Base-by-base conservation (phyloP, 2,329 filamentous ascomycete genomes). In the Aspergillus sojae region DNA sequence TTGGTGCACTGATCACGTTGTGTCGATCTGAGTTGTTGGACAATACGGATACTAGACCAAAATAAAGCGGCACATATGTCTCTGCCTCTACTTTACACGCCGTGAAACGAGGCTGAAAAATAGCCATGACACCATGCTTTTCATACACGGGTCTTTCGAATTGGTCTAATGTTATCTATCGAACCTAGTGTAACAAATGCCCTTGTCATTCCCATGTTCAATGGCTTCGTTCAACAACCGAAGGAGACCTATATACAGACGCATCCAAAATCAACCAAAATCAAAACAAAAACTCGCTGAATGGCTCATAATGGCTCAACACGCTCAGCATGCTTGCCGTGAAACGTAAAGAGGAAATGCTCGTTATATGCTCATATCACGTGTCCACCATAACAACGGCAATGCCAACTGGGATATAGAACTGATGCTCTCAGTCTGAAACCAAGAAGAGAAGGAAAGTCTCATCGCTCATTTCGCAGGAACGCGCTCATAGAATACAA, bases 401-500 rank as follows among this genome's bases (percentile, higher is more conserved):
- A 54, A 60, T 50, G 52, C 19, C 26, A 28, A 39, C 26, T 30
- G 39, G 46, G 48, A 43, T n/a, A 52, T 36, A 56, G 28, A 58
- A 41, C 61, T 60, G 43, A 54, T 23, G 52, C 65, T 26, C 9
- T 58, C 34, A 10, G 32, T 32, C 9, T 3, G 52, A 59, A n/a
- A 65, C 45, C 53, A 48, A 41, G 34, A 61, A 59, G 41, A 28
- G 23, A 59, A 53, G 14, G 14, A n/a, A 36, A 57, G n/a, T 30
- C 50, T 12, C 16, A 26, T 26, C 6, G 30, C 66, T 63, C 65
- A 80, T 71, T 78, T 79, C 62, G 77, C 78, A 61, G 79, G 74
- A 58, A 78, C 79, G 64, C 82, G 76, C 77, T 86, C 85, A 73
- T 87, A 89, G 76, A 89, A 89, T 64, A 89, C 83, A 73, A 89